phyloP scores from a whole-genome alignment of 768 basidiomycete species.

The Hebeloma cylindrosporum region DNA sequence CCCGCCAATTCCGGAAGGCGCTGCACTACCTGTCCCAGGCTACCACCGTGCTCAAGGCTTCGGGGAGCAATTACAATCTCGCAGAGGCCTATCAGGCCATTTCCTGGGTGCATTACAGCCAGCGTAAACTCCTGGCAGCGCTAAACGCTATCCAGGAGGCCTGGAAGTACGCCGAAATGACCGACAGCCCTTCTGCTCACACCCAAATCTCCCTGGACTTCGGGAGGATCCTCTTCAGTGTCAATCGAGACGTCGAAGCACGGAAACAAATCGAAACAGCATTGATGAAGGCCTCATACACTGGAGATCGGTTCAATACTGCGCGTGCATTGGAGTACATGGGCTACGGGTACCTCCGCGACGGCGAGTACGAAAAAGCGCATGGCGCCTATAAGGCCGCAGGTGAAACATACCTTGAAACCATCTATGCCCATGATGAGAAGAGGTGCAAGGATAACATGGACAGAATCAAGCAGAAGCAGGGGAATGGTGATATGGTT shows the following conservation, averaged over 20 bases:
- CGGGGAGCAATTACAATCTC: not conserved
- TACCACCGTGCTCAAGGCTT: constrained; percentile 2
- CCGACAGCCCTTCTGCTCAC: constrained; percentile 5
- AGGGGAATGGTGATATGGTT: not conserved
- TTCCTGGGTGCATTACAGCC: constrained; percentile 4
- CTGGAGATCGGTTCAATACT: not conserved
- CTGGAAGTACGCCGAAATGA: constrained; percentile 5
- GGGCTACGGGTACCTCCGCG: constrained; percentile 10
- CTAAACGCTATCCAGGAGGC: constrained; percentile 1
- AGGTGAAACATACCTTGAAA: not conserved
- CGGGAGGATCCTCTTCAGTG: constrained; percentile 5
- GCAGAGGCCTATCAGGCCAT: constrained; percentile 3
- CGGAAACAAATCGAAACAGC: constrained; percentile 3
- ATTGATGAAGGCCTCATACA: constrained; percentile 3
- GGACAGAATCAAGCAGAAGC: constrained; percentile 6
- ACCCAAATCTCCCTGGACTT: constrained; percentile 4
- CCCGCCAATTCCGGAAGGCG: constrained; percentile 1
- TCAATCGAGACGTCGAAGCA: constrained; percentile 4
- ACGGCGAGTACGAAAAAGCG: constrained; percentile 10
- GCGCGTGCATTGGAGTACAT: constrained; percentile 5
- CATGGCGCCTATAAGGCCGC: constrained; percentile 9
- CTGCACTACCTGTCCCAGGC: constrained; percentile 2
- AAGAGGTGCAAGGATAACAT: constrained; percentile 6
- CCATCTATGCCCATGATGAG: not conserved
- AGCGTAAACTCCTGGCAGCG: constrained; percentile 1